Base-by-base conservation (phyloP, 2,329 filamentous ascomycete genomes). In the Gnomoniopsis sp. region DNA sequence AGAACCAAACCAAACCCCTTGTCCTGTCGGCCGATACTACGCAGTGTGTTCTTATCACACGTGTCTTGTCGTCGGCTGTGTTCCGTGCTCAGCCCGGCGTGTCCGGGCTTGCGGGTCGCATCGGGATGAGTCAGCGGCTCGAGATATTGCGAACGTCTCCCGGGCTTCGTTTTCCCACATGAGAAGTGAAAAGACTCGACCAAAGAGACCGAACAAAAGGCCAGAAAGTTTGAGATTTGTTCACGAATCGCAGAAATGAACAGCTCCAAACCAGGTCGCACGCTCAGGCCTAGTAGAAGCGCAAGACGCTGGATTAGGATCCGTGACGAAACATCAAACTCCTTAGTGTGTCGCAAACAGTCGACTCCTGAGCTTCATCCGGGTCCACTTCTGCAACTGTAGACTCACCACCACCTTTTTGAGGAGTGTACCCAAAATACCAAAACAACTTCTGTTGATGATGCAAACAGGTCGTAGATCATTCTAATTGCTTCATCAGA, bases 291-390 rank as follows among this genome's bases (percentile, higher is more conserved):
- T 15, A 6, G 50, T 17, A 19, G 34, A 21, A 21, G 34, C 14
- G n/a, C 3, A 51, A 38, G 26, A 36, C 34, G 41, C 23, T 15
- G 21, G 30, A 44, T 19, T 21, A 4, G 30, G 38, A 43, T 19
- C 36, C 19, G 41, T 23, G 30, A 43, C 51, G 51, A 53, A 53
- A 53, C 51, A 33, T 26, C 51, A 53, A 17, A 21, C 51, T 53
- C 51, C 21, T 53, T 53, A 46, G 41, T 46, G 51, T 53, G 51
- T 53, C 51, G 51, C 51, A 53, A 43, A 53, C 11, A n/a, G 19
- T 44, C 15, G n/a, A 44, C 17, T 53, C 51, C 51, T 53, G 51
- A 53, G n/a, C 8, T 41, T 41, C n/a, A 15, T 6, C 26, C 26
- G 36, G 12, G 6, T 11, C 36, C 3, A 3, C 12, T 4, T 41